Evolutionary conservation across 805 yeast species (phyloP).

Genomic region (Vanderwaltozyma polyspora): DNA sequence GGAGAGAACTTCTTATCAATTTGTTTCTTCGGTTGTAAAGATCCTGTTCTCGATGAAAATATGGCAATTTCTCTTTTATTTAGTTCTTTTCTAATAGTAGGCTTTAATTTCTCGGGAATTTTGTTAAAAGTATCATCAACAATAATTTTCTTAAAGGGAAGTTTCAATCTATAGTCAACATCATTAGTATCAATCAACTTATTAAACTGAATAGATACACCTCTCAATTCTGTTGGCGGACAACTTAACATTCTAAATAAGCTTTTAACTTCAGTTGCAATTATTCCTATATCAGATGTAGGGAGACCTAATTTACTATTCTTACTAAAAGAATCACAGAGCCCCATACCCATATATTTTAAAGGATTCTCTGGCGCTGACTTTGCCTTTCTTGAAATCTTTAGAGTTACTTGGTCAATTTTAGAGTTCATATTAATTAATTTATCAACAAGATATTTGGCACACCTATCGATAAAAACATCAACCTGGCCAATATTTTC

Average conservation of each 20-base stretch:
- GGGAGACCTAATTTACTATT: conserved; percentile 49
- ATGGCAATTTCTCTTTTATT: conserved; percentile 6
- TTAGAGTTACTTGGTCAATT: conserved; percentile 53
- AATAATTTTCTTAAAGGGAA: conserved; percentile 1
- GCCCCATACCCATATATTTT: conserved; percentile 78
- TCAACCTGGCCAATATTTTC: conserved; percentile 51
- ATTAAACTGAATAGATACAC: conserved; percentile 61
- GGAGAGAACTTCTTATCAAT: conserved; percentile 10
- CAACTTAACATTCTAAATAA: conserved; percentile 46
- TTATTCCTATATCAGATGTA: conserved; percentile 48
- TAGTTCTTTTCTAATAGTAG: conserved; percentile 10
- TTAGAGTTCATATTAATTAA: conserved; percentile 35
- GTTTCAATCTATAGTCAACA: conserved; percentile 6
- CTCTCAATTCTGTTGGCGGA: conserved; percentile 62
- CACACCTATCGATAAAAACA: conserved; percentile 44
- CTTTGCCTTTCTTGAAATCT: conserved; percentile 50
- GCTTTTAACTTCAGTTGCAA: conserved; percentile 48
- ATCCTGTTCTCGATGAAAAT: conserved; percentile 1
- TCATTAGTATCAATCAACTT: conserved; percentile 36
- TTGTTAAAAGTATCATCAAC: conserved; percentile 4
- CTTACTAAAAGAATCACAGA: conserved; percentile 53
- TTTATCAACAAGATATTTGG: conserved; percentile 48
- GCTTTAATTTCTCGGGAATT: conserved; percentile 9
- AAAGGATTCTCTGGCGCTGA: conserved; percentile 66
- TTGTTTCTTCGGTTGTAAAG: conserved; percentile 1